Percentiles rank a stretch among this genome's conserved stretches.
phyloP scores from a whole-genome alignment of 2,329 filamentous ascomycete genomes.

The Reticulascus tulasneorum region DNA sequence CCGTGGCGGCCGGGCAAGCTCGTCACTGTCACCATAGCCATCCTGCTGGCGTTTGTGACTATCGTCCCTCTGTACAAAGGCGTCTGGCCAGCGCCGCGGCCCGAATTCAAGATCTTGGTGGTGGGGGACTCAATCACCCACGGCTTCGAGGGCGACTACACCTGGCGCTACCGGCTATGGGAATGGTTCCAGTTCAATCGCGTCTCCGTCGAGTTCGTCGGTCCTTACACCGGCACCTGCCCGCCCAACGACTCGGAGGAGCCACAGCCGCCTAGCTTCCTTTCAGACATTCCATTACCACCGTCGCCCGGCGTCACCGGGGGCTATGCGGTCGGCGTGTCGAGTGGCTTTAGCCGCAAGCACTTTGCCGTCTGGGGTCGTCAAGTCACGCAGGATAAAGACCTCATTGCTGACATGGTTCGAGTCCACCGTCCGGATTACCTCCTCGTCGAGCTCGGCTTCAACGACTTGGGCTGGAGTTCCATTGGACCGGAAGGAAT shows the following conservation, averaged over 20 bases:
- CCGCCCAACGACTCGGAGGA: conserved; percentile 7
- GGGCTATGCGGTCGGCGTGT: conserved; percentile 26
- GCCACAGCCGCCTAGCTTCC: conserved; percentile 12
- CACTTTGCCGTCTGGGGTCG: conserved; percentile 31
- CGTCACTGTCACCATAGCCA: too few species aligned
- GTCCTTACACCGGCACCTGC: conserved; percentile 31
- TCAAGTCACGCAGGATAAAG: conserved; percentile 25
- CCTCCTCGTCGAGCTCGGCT: conserved; percentile 28
- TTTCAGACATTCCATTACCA: conserved; percentile 9
- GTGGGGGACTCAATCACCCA: conserved; percentile 36
- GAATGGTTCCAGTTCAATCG: conserved; percentile 28
- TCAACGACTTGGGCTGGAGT: conserved; percentile 30
- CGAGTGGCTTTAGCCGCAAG: conserved; percentile 21
- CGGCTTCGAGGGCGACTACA: conserved; percentile 34
- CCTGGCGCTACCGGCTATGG: conserved; percentile 38
- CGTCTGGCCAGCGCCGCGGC: too few species aligned
- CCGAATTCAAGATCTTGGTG: conserved; percentile 27
- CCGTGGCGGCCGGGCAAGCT: too few species aligned
- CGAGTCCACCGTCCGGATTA: conserved; percentile 25
- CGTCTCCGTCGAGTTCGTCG: conserved; percentile 25
- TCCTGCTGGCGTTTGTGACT: too few species aligned
- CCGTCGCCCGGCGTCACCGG: conserved; percentile 14
- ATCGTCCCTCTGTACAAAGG: too few species aligned
- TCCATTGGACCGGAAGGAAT: conserved; percentile 14
- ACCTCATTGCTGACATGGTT: conserved; percentile 22